These are phyloP conservation scores for Fomitopsis schrenkii DNA, from an alignment of 1,284 basidiomycete species.

Conservation along the genomic window DNA sequence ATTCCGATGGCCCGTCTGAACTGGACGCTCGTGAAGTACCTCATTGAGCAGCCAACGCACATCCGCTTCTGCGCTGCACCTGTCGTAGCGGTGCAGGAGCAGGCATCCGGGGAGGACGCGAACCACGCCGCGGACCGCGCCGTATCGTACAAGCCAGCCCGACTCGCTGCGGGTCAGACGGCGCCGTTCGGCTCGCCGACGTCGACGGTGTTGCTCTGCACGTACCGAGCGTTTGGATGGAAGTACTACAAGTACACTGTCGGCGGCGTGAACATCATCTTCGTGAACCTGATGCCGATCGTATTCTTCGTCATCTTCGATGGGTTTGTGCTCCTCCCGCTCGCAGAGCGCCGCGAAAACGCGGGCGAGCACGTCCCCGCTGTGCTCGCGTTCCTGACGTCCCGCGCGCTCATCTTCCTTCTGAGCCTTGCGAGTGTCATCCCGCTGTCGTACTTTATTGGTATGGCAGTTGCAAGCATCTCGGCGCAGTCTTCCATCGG, in stretches of 20 bases:
- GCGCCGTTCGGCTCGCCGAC: constrained; percentile 68
- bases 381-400: constrained; percentile 69
- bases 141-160: constrained; percentile 54
- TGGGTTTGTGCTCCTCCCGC: constrained; percentile 78
- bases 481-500: constrained; percentile 98
- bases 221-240: constrained; percentile 86
- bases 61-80: constrained; percentile 92
- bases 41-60: constrained; percentile 78
- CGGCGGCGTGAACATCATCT: constrained; percentile 97
- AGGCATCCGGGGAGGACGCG: constrained; percentile 19
- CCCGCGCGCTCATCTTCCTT: constrained; percentile 81
- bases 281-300: constrained; percentile 92
- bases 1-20: constrained; percentile 98
- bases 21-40: constrained; percentile 88
- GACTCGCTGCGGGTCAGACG: constrained; percentile 67
- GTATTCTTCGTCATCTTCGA: constrained; percentile 97
- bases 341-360: constrained; percentile 57
- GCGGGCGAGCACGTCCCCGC: constrained; percentile 55
- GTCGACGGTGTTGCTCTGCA: constrained; percentile 91
- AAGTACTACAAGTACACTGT: constrained; percentile 99
- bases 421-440: constrained; percentile 90
- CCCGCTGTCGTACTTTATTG: constrained; percentile 98
- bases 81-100: constrained; percentile 38
- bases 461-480: constrained; percentile 99
- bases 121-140: constrained; percentile 20